Conservation (phyloP, 2,329 filamentous ascomycete species). For the Aureobasidium sp. region DNA sequence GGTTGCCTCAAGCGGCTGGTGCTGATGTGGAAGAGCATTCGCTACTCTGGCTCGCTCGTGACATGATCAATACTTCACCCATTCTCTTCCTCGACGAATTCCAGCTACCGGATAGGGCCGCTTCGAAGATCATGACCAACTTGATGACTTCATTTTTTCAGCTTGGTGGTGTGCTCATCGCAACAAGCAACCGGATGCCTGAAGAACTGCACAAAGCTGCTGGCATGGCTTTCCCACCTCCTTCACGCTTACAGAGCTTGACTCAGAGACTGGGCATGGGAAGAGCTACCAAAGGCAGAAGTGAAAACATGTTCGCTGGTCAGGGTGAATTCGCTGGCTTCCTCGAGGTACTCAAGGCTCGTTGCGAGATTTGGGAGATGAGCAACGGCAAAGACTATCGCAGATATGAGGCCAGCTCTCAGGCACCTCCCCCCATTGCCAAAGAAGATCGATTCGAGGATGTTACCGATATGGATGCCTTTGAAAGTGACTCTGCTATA, state of each 20-base stretch:
- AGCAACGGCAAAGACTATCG: slow-evolving; percentile 63
- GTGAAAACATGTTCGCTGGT: slow-evolving; percentile 48
- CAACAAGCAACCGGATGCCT: slow-evolving; percentile 75
- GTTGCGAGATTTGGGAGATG: slow-evolving; percentile 81
- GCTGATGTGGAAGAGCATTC: slow-evolving; percentile 52
- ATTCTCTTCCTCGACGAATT: slow-evolving; percentile 79
- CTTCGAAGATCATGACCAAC: slow-evolving; percentile 71
- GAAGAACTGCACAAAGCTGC: slow-evolving; percentile 70
- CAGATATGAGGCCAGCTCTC: slow-evolving; percentile 44
- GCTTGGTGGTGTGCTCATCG: slow-evolving; percentile 69
- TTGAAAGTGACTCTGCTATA: slow-evolving; percentile 3
- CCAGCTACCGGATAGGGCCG: slow-evolving; percentile 68
- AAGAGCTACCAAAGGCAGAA: slow-evolving; percentile 27
- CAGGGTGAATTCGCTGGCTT: slow-evolving; percentile 69
- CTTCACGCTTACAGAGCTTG: slow-evolving; percentile 44
- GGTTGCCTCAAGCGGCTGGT: neutral
- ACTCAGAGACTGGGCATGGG: slow-evolving; percentile 39
- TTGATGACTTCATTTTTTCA: slow-evolving; percentile 76
- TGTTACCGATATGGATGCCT: slow-evolving; percentile 14
- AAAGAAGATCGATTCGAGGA: slow-evolving; percentile 13
- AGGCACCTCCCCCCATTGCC: slow-evolving; percentile 16
- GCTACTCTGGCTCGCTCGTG: slow-evolving; percentile 63
- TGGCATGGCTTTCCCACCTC: slow-evolving; percentile 57
- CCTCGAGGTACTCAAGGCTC: slow-evolving; percentile 64
- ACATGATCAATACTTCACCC: slow-evolving; percentile 65